Conservation (phyloP, 768 basidiomycete species). For the Boletus reticulatus region DNA sequence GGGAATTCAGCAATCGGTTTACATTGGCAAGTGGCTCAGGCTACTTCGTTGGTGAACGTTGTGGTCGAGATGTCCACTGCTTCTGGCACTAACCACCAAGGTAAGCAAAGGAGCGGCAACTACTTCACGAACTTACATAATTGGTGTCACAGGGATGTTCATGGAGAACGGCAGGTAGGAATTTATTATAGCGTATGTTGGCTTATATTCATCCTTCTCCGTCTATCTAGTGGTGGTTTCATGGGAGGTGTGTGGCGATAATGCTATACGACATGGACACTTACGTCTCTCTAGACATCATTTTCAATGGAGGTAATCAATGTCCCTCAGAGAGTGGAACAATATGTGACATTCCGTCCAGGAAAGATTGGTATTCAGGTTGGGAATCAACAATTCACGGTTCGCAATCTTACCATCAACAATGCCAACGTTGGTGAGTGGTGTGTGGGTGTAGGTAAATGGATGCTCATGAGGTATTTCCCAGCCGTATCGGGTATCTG, state of each 20-base stretch:
- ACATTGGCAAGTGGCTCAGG: slow-evolving; percentile 83
- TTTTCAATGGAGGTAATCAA: slow-evolving; percentile 41
- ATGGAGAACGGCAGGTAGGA: slow-evolving; percentile 71
- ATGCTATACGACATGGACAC: background rate
- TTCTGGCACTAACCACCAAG: slow-evolving; percentile 61
- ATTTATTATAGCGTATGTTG: background rate
- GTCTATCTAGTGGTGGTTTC: slow-evolving; percentile 37
- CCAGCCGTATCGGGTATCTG: slow-evolving; percentile 32
- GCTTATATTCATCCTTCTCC: background rate
- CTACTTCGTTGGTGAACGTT: slow-evolving; percentile 71
- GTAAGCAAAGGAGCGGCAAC: slow-evolving; percentile 31
- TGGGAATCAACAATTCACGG: slow-evolving; percentile 79
- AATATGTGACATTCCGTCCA: background rate
- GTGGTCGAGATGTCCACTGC: slow-evolving; percentile 69
- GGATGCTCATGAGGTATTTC: background rate
- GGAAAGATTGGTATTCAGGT: slow-evolving; percentile 61
- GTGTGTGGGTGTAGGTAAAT: background rate
- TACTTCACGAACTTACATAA: background rate
- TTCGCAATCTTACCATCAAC: slow-evolving; percentile 57
- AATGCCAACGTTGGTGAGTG: slow-evolving; percentile 40
- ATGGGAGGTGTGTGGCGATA: slow-evolving; percentile 48
- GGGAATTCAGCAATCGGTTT: slow-evolving; percentile 59
- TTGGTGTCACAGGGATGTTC: slow-evolving; percentile 42
- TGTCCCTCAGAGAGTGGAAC: background rate
- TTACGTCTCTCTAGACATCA: slow-evolving; percentile 28